phyloP scores from a whole-genome alignment of 2,329 filamentous ascomycete species.

The Hortaea werneckii region DNA sequence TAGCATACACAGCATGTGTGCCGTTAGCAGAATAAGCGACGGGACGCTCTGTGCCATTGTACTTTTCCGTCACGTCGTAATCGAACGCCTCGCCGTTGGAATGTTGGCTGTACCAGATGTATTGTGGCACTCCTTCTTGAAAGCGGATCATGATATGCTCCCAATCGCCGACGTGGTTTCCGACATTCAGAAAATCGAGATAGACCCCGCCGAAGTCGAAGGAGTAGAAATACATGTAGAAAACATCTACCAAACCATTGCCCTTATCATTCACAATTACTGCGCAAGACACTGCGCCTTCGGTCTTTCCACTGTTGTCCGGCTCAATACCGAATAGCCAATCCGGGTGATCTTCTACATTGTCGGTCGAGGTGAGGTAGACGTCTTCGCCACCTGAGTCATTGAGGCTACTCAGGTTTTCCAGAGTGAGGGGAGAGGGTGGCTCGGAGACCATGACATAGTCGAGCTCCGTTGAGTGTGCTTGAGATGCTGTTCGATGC shows the following conservation, averaged over 20 bases:
- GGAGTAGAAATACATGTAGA: conserved; percentile 55
- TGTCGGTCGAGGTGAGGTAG: conserved; percentile 37
- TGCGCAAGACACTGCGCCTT: conserved; percentile 38
- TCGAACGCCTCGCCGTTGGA: conserved; percentile 52
- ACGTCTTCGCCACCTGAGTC: conserved; percentile 22
- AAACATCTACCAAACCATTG: conserved; percentile 44
- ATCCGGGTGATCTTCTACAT: conserved; percentile 25
- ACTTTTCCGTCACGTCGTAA: conserved; percentile 46
- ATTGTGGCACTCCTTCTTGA: conserved; percentile 41
- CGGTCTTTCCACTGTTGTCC: conserved; percentile 40
- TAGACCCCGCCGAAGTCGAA: conserved; percentile 43
- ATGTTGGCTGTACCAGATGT: conserved; percentile 56
- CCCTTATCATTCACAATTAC: conserved; percentile 51
- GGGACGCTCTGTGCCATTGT: conserved; percentile 27
- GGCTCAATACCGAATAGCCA: conserved; percentile 46
- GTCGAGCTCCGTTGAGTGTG: conserved; percentile 32
- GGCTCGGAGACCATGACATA: conserved; percentile 23
- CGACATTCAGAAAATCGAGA: conserved; percentile 19
- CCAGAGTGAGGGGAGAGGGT: conserved; percentile 30
- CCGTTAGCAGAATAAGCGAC: conserved; percentile 51
- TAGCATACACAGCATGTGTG: conserved; percentile 56
- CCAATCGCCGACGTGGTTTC: conserved; percentile 51
- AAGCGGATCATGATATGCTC: conserved; percentile 61
- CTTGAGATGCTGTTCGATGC: conserved; percentile 31
- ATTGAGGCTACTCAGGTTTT: conserved; percentile 36